These are phyloP conservation scores for Xylaria sp. DNA, from an alignment of 2,329 filamentous ascomycete species.

Conservation along the genomic window DNA sequence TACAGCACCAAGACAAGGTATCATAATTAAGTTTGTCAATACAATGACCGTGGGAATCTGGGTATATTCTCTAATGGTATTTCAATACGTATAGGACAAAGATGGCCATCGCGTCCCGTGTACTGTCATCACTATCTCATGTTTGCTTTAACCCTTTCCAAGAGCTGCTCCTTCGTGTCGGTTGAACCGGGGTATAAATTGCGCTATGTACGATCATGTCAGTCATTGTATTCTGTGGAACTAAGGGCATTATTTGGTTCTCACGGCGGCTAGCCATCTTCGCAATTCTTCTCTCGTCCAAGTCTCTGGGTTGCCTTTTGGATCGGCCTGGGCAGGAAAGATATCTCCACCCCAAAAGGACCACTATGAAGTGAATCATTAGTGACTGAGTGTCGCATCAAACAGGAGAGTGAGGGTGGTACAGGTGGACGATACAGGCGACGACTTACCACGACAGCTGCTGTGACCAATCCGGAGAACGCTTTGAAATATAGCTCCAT, in stretches of 20 bases:
- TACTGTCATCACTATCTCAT: conserved; percentile 53
- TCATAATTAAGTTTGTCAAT: too few species aligned
- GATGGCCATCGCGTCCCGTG: neutral
- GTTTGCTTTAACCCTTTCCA: conserved; percentile 77
- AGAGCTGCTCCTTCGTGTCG: conserved; percentile 70
- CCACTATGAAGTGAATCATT: conserved; percentile 59
- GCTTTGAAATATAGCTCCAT: conserved; percentile 60
- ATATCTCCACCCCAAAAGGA: conserved; percentile 87
- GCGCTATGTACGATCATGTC: conserved; percentile 60
- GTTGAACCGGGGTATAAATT: conserved; percentile 69
- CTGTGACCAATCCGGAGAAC: conserved; percentile 84
- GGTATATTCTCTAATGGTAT: neutral
- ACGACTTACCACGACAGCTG: conserved; percentile 69
- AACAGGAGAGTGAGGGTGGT: neutral
- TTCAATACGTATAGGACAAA: neutral
- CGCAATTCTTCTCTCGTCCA: conserved; percentile 87
- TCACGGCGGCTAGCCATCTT: conserved; percentile 83
- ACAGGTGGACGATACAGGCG: neutral
- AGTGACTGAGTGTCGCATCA: neutral
- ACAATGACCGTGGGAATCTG: neutral
- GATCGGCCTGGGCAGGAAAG: conserved; percentile 79
- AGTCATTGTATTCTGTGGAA: conserved; percentile 13
- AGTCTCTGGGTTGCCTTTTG: conserved; percentile 74
- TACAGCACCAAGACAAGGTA: neutral
- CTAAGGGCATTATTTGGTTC: conserved; percentile 49